These are phyloP conservation scores for Lactifluus subvellereus DNA, from an alignment of 768 basidiomycete genomes.

Conservation along the genomic window DNA sequence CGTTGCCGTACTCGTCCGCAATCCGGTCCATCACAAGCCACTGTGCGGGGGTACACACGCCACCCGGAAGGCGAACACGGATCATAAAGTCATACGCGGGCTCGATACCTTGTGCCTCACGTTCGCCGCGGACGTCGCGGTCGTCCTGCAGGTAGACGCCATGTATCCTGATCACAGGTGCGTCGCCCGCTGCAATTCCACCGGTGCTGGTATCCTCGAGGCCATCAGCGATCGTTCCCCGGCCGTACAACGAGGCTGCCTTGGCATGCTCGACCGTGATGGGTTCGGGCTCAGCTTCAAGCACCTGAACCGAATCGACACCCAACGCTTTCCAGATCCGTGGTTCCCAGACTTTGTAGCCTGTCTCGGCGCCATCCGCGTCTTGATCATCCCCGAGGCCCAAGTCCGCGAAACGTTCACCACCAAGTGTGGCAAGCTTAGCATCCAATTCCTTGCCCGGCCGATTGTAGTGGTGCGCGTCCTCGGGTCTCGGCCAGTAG, in stretches of 20 bases:
- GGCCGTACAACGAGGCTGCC: conserved; percentile 87
- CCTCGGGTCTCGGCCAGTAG: conserved; percentile 97
- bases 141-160: conserved; percentile 97
- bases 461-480: conserved; percentile 98
- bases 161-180: conserved; percentile 96
- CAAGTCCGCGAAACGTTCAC: conserved; percentile 61
- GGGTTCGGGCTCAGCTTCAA: conserved; percentile 89
- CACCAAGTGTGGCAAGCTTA: conserved; percentile 74
- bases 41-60: conserved; percentile 86
- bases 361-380: conserved; percentile 91
- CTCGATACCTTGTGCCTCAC: conserved; percentile 86
- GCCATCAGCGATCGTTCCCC: conserved; percentile 93
- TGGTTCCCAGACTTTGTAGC: conserved; percentile 96
- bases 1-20: conserved; percentile 89
- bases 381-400: conserved; percentile 97
- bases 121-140: conserved; percentile 95
- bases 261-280: conserved; percentile 99
- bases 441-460: conserved; percentile 85
- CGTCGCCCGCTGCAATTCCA: conserved; percentile 85
- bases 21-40: conserved; percentile 97
- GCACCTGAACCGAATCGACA: conserved; percentile 82
- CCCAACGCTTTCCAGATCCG: conserved; percentile 90
- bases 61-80: conserved; percentile 91
- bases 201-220: conserved; percentile 81
- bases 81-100: conserved; percentile 99